A percentile compares a stretch with the other conserved stretches of the same genome.
Evolutionary conservation across 352 stramenopile genomes (phyloP).

Genomic region (Plasmopara viticola): DNA sequence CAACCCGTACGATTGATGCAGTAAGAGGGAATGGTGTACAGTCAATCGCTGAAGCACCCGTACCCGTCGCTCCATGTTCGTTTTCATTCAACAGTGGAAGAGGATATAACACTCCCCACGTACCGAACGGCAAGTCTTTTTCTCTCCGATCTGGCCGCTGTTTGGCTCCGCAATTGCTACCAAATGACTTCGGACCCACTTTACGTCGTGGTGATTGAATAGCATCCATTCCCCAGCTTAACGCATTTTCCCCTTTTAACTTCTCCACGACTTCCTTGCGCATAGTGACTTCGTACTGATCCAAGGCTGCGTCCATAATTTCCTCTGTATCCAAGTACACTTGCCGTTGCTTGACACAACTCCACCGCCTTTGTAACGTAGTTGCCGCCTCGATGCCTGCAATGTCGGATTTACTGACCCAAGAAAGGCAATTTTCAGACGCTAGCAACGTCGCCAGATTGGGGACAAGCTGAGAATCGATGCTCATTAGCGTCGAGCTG

Average conservation of each 20-base stretch:
- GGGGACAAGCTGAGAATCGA: constrained; percentile 58
- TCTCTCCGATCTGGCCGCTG: constrained; percentile 10
- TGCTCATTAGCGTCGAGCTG: constrained; percentile 28
- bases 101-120: constrained; percentile 67
- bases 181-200: constrained; percentile 21
- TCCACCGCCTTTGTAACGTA: constrained; percentile 57
- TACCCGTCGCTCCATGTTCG: constrained; percentile 9
- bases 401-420: constrained; percentile 14
- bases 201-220: constrained; percentile 72
- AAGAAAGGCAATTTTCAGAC: constrained; percentile 45
- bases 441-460: constrained; percentile 49
- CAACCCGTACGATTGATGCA: constrained; percentile 65
- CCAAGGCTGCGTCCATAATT: constrained; percentile 63
- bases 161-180: constrained; percentile 3
- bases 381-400: constrained; percentile 15
- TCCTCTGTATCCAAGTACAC: constrained; percentile 59
- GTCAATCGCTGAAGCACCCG: constrained; percentile 29
- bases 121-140: constrained; percentile 47
- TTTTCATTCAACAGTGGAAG: constrained; percentile 69
- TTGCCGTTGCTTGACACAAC: constrained; percentile 67
- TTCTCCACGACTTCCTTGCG: constrained; percentile 60
- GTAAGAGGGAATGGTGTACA: constrained; percentile 62
- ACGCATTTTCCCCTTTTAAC: constrained; percentile 67
- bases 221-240: constrained; percentile 78
- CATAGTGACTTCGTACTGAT: constrained; percentile 50